Evolutionary conservation across 148 eudicot species (phyloP).

Genomic region (Camellia granthamiana): DNA sequence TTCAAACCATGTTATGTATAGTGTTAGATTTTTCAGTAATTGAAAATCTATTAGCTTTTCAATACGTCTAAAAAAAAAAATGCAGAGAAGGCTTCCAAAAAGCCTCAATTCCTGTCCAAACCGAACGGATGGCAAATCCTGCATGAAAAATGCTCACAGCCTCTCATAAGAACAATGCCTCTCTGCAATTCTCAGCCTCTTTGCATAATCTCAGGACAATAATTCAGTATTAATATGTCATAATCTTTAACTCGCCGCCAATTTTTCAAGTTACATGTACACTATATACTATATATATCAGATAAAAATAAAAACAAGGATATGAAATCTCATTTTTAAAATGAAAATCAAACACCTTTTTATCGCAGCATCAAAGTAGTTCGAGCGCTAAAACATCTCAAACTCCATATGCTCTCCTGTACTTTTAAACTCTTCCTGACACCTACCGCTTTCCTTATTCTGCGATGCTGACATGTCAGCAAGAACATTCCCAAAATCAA

Average conservation of each 20-base stretch:
- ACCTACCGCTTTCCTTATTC: conserved; percentile 21
- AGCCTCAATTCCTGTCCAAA: too few species aligned
- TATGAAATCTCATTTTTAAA: conserved; percentile 8
- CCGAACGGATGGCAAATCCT: neutral
- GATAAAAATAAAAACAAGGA: conserved; percentile 5
- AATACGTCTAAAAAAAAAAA: too few species aligned
- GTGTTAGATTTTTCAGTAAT: too few species aligned
- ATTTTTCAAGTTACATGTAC: conserved; percentile 8
- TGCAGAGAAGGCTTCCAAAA: too few species aligned
- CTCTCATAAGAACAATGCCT: neutral
- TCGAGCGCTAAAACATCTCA: conserved; percentile 50
- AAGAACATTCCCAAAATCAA: conserved; percentile 26
- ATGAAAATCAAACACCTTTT: conserved; percentile 4
- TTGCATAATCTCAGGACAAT: neutral
- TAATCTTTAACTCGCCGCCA: conserved; percentile 6
- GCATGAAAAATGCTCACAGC: neutral
- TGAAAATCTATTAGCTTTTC: too few species aligned
- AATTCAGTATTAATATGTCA: neutral
- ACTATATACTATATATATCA: conserved; percentile 12
- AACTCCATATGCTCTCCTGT: conserved; percentile 40
- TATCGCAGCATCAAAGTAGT: neutral
- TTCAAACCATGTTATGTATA: neutral
- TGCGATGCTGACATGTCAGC: conserved; percentile 15
- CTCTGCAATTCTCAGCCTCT: neutral
- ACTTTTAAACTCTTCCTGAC: conserved; percentile 16